Conservation (phyloP, 2,329 filamentous ascomycete species). For the Cercospora janseana region DNA sequence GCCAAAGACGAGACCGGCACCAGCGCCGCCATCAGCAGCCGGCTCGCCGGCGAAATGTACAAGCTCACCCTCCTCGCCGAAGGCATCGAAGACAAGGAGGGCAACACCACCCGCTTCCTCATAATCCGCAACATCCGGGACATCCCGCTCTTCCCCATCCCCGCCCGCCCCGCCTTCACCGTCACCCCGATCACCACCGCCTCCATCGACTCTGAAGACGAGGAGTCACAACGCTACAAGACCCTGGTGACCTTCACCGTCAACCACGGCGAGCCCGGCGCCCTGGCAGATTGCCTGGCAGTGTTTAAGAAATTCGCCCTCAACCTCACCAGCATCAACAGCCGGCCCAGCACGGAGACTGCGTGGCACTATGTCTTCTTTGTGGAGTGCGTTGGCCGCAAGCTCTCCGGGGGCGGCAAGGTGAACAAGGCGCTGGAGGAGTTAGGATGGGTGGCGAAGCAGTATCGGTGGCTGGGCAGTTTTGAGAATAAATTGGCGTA, state of each 20-base stretch:
- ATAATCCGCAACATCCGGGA: constrained; percentile 51
- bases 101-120: constrained; percentile 79
- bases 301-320: constrained; percentile 72
- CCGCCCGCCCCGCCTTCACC: constrained; percentile 52
- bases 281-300: constrained; percentile 73
- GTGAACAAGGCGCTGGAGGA: constrained; percentile 62
- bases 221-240: constrained; percentile 50
- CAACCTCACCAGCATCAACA: constrained; percentile 89
- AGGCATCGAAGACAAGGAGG: constrained; percentile 69
- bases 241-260: constrained; percentile 81
- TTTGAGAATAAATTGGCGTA: constrained; percentile 45
- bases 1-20: constrained; percentile 55
- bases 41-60: constrained; percentile 67
- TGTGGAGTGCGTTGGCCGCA: constrained; percentile 76
- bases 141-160: constrained; percentile 80
- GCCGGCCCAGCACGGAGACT: constrained; percentile 69
- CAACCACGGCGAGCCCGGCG: constrained; percentile 66
- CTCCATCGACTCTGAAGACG: constrained; percentile 16
- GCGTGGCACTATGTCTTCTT: constrained; percentile 95
- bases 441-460: constrained; percentile 58
- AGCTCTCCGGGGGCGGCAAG: constrained; percentile 50
- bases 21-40: constrained; percentile 75
- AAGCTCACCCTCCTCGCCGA: constrained; percentile 67
- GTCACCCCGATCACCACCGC: constrained; percentile 2
- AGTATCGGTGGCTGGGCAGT: constrained; percentile 56